A percentile compares a stretch with the other conserved stretches of the same genome.
These are phyloP conservation scores for Pyracantha coccinea DNA, from an alignment of 331 rosid species.

Conservation along the genomic window DNA sequence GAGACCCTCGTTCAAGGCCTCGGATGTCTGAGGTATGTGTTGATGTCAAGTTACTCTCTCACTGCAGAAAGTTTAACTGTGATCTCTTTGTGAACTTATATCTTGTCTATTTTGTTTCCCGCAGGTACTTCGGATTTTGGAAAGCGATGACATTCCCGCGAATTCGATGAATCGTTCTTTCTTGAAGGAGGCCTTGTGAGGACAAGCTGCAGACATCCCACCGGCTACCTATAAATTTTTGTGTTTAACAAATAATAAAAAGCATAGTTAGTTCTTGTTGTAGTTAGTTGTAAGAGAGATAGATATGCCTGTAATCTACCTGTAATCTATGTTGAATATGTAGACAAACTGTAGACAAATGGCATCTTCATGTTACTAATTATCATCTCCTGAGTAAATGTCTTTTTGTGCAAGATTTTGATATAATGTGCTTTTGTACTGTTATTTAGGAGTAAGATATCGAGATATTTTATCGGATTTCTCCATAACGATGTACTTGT, in stretches of 20 bases:
- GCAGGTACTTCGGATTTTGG: conserved; percentile 88
- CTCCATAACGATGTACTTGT: too few relatives aligned
- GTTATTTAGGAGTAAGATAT: neutral
- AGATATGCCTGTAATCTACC: neutral
- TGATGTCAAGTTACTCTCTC: neutral
- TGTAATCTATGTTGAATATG: neutral
- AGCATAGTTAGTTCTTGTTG: neutral
- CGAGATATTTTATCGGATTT: too few relatives aligned
- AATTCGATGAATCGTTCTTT: neutral
- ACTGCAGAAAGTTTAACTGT: neutral
- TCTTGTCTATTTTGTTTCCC: neutral
- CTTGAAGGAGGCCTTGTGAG: neutral
- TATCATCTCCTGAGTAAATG: too few relatives aligned
- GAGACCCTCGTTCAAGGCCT: conserved; percentile 69
- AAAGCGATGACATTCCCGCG: conserved; percentile 58
- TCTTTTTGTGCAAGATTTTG: neutral
- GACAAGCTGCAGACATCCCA: neutral
- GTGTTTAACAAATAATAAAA: neutral
- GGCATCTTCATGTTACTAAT: neutral
- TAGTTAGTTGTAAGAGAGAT: neutral
- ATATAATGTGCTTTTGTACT: neutral
- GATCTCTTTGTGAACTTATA: neutral
- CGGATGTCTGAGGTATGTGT: conserved; percentile 84
- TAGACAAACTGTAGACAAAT: neutral
- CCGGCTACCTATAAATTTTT: neutral